Percentiles rank a stretch among this genome's conserved stretches.
phyloP scores from a whole-genome alignment of 1,139 yeast genomes.

The Taphrina pruni region DNA sequence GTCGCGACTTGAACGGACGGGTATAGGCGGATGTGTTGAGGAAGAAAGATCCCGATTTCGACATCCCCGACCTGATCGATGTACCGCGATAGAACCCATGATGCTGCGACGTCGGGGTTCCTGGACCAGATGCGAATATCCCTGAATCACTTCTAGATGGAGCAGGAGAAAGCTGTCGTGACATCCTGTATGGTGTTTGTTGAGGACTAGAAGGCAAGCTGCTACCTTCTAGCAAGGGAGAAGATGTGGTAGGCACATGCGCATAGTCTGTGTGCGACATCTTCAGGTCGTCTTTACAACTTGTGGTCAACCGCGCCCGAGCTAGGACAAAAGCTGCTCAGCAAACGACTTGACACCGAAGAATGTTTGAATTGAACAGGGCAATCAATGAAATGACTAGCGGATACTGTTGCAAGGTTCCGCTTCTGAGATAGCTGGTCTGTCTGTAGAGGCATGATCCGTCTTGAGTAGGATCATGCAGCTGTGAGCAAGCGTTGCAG shows the following conservation, averaged over 20 bases:
- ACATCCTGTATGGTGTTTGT: constrained; percentile 21
- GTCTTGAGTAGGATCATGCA: too few relatives aligned
- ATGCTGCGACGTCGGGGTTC: constrained; percentile 2
- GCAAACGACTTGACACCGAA: too few relatives aligned
- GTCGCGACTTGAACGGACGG: constrained; percentile 29
- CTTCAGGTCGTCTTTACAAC: neutral
- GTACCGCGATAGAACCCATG: constrained; percentile 17
- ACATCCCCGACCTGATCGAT: constrained; percentile 15
- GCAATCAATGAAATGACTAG: too few relatives aligned
- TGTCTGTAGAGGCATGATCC: too few relatives aligned
- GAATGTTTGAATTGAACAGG: too few relatives aligned
- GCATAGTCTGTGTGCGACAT: constrained; percentile 22
- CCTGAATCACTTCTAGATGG: constrained; percentile 28
- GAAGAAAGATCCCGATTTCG: constrained; percentile 35
- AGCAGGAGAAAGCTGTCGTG: constrained; percentile 33
- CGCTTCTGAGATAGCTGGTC: too few relatives aligned
- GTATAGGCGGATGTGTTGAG: constrained; percentile 39
- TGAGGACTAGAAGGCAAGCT: constrained; percentile 19
- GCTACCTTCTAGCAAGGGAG: constrained; percentile 9
- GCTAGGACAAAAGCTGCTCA: too few relatives aligned
- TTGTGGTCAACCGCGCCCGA: neutral
- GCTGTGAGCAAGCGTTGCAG: too few relatives aligned
- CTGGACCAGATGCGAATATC: constrained; percentile 12
- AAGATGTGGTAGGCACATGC: constrained; percentile 9
- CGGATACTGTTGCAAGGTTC: too few relatives aligned